Conservation (phyloP, 305 asterid genomes). For the Fraxinus paxiana region DNA sequence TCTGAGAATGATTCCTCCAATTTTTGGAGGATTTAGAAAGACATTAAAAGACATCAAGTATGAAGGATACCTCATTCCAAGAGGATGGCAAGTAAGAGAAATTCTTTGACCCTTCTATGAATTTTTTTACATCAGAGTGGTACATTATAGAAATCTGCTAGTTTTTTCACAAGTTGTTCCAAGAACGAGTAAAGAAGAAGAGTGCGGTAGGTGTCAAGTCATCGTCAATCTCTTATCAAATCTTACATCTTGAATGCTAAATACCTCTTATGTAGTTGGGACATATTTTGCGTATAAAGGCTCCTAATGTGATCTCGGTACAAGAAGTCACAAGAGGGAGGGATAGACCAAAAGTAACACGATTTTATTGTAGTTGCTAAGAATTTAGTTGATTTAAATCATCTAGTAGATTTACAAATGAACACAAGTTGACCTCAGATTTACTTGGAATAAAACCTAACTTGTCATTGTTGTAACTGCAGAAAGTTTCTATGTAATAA, state of each 20-base stretch:
- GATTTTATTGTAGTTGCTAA: background rate
- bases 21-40: slow-evolving; percentile 62
- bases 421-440: background rate
- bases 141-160: background rate
- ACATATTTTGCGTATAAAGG: background rate
- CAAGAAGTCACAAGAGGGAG: background rate
- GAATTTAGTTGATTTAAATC: background rate
- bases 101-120: background rate
- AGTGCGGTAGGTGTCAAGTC: background rate
- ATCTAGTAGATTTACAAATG: background rate
- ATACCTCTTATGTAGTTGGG: background rate
- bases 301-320: background rate
- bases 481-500: background rate
- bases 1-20: slow-evolving; percentile 52
- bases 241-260: background rate
- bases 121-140: background rate
- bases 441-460: background rate
- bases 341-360: background rate
- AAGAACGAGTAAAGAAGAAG: background rate
- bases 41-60: slow-evolving; percentile 51
- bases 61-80: slow-evolving; percentile 60
- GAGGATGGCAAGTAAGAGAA: slow-evolving; percentile 73
- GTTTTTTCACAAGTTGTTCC: background rate
- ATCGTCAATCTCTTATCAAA: background rate
- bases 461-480: background rate